Evolutionary conservation across 805 yeast species (phyloP), one percentile per base, ranked within the genome.

Genomic region (Monosporozyma servazzii): DNA sequence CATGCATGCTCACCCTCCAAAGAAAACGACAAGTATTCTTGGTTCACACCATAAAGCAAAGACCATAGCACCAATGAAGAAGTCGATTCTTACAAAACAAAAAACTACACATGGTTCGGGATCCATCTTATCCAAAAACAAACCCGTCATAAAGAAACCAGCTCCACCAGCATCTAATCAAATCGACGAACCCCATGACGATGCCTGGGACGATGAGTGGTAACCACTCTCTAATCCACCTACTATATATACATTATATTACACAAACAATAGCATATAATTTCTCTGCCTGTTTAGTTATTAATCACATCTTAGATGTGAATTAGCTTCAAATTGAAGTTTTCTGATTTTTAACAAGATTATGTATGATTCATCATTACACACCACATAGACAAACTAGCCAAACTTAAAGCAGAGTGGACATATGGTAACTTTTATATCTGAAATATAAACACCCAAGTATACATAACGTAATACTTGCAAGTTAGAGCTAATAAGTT

Each of bases 161-260:
- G 37, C 20, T 21, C n/a, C 44, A 18, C 25, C 42, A 21, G 10
- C 30, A 5, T 30, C 39, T 36, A 18, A 39, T 44, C 27, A 31
- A 40, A 1, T n/a, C n/a, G 13, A 37, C 29, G 51, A 33, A 8
- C 50, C 43, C 11, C 53, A 46, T 15, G 51, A 36, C 10, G 56
- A 52, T 29, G 56, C 48, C 5, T 55, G 58, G 58, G 58, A 53
- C 31, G 53, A 49, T 11, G 51, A 33, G 17, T 54, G 56, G 56
- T 54, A 21, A 43, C 10, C 7, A 25, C 7, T 25, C 7, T 5
- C 27, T 7, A 7, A 25, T 25, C 5, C 27, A 5, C 2, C 1
- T 25, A 25, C 27, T 7, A 37, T 37, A 36, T 36, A 37, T 37
- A 37, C n/a, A 33, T 15, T 6, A 13, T 6, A 4, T 13, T 33